Percentiles rank a stretch among this genome's conserved stretches.
These are phyloP conservation scores for Pistacia atlantica DNA, from an alignment of 345 rosid species.

Conservation along the genomic window DNA sequence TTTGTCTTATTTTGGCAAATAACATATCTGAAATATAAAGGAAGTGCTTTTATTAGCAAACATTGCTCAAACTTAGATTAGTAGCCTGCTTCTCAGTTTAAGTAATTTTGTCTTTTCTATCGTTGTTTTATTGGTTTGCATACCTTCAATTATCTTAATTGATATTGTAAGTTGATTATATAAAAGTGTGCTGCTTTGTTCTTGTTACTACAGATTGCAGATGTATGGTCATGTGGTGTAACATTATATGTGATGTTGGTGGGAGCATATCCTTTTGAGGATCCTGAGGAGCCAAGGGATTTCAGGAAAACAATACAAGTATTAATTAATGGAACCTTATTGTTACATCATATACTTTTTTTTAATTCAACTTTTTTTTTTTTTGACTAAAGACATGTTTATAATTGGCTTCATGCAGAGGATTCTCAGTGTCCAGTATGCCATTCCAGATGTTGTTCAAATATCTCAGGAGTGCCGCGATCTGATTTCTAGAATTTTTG, in stretches of 20 bases:
- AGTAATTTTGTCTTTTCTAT: background rate
- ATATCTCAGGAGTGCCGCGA: slow-evolving; percentile 80
- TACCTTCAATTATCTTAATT: background rate
- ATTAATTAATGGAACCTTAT: slow-evolving; percentile 5
- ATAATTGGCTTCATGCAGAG: slow-evolving; percentile 52
- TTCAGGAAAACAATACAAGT: slow-evolving; percentile 88
- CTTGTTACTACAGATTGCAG: slow-evolving; percentile 69
- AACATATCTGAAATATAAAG: background rate
- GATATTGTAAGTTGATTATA: background rate
- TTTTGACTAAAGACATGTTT: background rate
- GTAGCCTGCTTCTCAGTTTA: background rate
- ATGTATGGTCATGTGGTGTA: slow-evolving; percentile 98
- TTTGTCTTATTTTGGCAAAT: background rate
- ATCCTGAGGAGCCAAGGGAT: slow-evolving; percentile 91
- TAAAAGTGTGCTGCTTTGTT: background rate
- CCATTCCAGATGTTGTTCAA: slow-evolving; percentile 73
- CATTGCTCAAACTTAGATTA: background rate
- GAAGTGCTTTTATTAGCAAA: background rate
- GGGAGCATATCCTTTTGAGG: slow-evolving; percentile 96
- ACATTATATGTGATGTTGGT: slow-evolving; percentile 93
- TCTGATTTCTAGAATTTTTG: slow-evolving; percentile 84
- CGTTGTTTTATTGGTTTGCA: background rate
- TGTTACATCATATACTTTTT: background rate
- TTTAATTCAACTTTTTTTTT: background rate
- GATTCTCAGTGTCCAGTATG: slow-evolving; percentile 80